Percentiles rank a stretch among this genome's conserved stretches.
These are phyloP conservation scores for Colletotrichum cereale DNA, from an alignment of 2,329 filamentous ascomycete species.

Conservation along the genomic window DNA sequence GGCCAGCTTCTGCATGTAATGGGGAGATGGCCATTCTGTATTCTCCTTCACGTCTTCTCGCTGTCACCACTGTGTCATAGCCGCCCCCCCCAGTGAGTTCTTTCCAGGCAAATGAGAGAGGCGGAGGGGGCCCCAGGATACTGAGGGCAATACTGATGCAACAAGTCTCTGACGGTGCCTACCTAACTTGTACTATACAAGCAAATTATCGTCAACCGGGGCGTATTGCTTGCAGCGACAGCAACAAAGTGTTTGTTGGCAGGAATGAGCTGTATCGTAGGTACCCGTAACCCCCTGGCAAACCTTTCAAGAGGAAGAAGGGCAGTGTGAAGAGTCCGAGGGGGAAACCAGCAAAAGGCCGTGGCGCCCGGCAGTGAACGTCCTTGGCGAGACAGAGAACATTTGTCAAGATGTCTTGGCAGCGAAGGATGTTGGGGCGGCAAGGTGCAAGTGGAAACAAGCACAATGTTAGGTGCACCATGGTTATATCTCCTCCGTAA, in stretches of 20 bases:
- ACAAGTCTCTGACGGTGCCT: not conserved
- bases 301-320: not conserved
- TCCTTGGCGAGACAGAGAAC: not conserved
- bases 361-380: not conserved
- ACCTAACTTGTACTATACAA: too few species aligned
- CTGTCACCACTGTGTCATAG: not conserved
- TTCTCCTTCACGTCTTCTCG: not conserved
- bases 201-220: too few species aligned
- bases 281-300: too few species aligned
- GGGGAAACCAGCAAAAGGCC: not conserved
- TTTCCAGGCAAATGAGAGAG: too few species aligned
- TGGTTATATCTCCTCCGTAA: too few species aligned
- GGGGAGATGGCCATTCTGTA: not conserved
- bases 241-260: not conserved
- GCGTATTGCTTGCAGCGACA: not conserved
- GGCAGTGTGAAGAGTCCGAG: not conserved
- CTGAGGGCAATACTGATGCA: not conserved
- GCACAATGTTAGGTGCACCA: too few species aligned
- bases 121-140: too few species aligned
- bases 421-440: not conserved
- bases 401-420: not conserved
- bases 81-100: too few species aligned
- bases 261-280: not conserved
- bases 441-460: too few species aligned
- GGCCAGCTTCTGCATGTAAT: not conserved